A percentile compares a stretch with the other conserved stretches of the same genome.
Conservation (phyloP, 257 asterid genomes). For the Dorcoceras hygrometricum region DNA sequence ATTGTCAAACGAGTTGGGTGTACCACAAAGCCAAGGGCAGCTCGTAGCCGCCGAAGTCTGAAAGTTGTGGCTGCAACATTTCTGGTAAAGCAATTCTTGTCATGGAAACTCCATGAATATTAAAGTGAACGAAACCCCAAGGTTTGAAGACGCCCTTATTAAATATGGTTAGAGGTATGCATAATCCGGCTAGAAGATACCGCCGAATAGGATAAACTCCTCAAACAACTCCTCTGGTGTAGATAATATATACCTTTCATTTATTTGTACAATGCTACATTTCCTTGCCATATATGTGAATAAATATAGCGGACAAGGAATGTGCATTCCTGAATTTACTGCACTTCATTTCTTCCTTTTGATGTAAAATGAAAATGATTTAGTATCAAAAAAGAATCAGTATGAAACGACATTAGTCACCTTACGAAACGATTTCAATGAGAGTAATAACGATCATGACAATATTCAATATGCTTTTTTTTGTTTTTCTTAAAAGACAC, state of each 20-base stretch:
- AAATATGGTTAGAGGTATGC: not conserved
- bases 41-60: conserved; percentile 32
- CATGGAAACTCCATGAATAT: not conserved
- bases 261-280: not conserved
- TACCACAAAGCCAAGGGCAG: conserved; percentile 45
- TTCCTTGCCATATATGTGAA: not conserved
- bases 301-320: not conserved
- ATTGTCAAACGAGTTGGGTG: conserved; percentile 77
- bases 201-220: not conserved
- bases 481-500: too few species aligned
- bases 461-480: too few species aligned
- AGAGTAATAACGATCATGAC: not conserved
- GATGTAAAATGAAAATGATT: too few species aligned
- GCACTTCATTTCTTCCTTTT: not conserved
- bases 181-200: not conserved
- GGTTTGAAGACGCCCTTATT: not conserved
- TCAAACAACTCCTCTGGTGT: too few species aligned
- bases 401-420: not conserved
- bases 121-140: not conserved
- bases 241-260: not conserved
- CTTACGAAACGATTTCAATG: not conserved
- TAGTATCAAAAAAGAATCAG: not conserved
- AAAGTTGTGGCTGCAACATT: not conserved
- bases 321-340: not conserved
- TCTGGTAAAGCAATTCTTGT: not conserved